Base-by-base conservation (phyloP, 1,139 yeast species). In the Candida dubliniensis region DNA sequence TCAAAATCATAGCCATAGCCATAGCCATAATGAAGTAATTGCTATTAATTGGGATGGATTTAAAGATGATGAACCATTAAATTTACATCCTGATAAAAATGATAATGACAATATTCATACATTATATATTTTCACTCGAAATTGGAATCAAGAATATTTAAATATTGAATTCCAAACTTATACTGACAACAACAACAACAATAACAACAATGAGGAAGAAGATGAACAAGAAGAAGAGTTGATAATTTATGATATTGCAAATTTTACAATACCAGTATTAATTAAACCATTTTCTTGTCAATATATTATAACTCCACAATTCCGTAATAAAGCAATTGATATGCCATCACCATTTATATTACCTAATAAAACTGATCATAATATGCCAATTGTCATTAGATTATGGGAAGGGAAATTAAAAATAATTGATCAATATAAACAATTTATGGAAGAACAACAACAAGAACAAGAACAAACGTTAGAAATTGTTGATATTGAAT, bases 291-390 rank as follows among this genome's bases (percentile, higher is more conserved):
- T 78, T 51, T 55, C 57, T 3, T 57, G 63, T 24, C 56, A 53
- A 7, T 61, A 73, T 42, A 42, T 63, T 0, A 64, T 79, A 6
- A 55, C 64, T 7, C 83, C 84, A 4, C 53, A 70, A 18, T 56
- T 61, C 14, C 55, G 70, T 26, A 59, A 52, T 3, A 56, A 58
- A 1, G 34, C 40, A 0, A 48, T 47, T 25, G 72, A 68, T 32
- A 64, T 79, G 59, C 79, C 81, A 0, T 68, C 69, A 10, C 71
- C 79, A 1, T 76, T 78, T 46, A 52, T 70, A 2, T 41, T 68
- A 15, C 47, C 53, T 7, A 25, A 36, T 1, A 49, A 48, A 8
- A 34, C 45, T 3, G 54, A 47, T 14, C 43, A 42, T 29, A 40
- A 41, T 13, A 59, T 69, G 60, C 81, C 83, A 0, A 64, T 69